Conservation (phyloP, 495 filamentous ascomycete species). For the Tuber umbilicatum region DNA sequence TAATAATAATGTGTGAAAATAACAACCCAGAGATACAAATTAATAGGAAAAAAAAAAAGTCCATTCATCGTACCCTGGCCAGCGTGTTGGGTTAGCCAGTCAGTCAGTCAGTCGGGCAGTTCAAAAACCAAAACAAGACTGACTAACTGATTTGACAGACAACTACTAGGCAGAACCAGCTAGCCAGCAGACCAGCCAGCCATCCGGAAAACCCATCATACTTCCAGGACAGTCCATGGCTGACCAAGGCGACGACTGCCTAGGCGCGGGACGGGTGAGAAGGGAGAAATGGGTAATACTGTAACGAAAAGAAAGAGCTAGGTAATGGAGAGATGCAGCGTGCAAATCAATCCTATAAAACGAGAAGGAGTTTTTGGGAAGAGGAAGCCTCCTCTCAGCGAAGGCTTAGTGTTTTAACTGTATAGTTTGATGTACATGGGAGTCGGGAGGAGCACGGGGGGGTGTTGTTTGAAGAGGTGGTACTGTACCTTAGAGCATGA, state of each 20-base stretch:
- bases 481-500: not conserved
- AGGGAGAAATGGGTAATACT: not conserved
- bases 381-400: not conserved
- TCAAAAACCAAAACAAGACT: not conserved
- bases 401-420: conserved; percentile 1
- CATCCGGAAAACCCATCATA: not conserved
- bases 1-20: conserved; percentile 2
- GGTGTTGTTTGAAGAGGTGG: not conserved
- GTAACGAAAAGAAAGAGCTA: not conserved
- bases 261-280: not conserved
- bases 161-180: not conserved
- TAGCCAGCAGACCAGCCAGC: not conserved
- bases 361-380: not conserved
- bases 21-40: not conserved
- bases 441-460: not conserved
- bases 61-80: not conserved
- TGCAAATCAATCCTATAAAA: not conserved
- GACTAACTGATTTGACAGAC: not conserved
- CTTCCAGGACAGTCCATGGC: not conserved
- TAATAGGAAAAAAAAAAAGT: not conserved
- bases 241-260: not conserved
- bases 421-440: not conserved
- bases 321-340: not conserved
- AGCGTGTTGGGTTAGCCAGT: not conserved
- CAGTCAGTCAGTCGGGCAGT: not conserved